Evolutionary conservation across 1,284 basidiomycete species (phyloP).

Genomic region (Chalciporus sp.): DNA sequence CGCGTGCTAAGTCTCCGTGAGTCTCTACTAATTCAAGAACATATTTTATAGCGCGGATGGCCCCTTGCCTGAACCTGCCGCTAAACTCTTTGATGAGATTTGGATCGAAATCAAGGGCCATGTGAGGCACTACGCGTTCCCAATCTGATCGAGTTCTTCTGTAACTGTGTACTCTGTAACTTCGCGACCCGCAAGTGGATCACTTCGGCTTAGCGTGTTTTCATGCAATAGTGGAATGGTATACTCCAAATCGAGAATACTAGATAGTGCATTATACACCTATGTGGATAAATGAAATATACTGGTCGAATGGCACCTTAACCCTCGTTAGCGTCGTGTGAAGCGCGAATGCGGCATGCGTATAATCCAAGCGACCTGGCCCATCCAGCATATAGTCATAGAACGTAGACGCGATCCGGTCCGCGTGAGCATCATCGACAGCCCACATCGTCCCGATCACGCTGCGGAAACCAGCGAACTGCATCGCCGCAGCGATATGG

Average conservation of each 20-base stretch:
- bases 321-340: neutral
- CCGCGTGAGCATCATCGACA: slow-evolving; percentile 17
- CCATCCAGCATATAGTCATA: neutral
- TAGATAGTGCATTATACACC: no score
- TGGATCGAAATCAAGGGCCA: slow-evolving; percentile 5
- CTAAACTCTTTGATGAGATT: slow-evolving; percentile 43
- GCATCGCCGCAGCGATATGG: slow-evolving; percentile 19
- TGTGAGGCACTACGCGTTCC: slow-evolving; percentile 1
- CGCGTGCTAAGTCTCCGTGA: no score
- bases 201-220: no score
- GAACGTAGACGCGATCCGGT: slow-evolving; percentile 1
- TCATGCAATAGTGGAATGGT: no score
- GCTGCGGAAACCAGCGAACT: slow-evolving; percentile 11
- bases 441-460: slow-evolving; percentile 18
- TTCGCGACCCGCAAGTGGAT: no score
- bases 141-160: no score
- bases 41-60: slow-evolving; percentile 42
- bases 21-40: no score
- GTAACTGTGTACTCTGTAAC: no score
- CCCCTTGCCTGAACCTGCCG: slow-evolving; percentile 50
- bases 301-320: neutral
- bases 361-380: neutral
- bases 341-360: neutral
- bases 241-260: no score
- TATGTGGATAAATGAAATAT: neutral